These are phyloP conservation scores for Alternaria tenuissima DNA, from an alignment of 2,329 filamentous ascomycete species.

Conservation along the genomic window DNA sequence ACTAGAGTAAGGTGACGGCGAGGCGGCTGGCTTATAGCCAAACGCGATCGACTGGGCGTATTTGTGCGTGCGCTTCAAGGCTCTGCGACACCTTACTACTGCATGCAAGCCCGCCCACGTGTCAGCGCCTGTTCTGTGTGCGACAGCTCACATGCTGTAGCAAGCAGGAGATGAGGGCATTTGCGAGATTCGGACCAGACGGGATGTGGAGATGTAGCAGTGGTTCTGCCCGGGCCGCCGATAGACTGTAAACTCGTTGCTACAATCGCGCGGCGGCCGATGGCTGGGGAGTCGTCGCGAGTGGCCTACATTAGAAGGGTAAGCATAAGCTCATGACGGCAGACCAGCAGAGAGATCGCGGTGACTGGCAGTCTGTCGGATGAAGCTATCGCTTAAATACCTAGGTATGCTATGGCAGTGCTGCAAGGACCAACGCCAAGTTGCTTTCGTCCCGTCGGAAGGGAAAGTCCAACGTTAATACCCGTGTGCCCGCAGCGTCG, in stretches of 20 bases:
- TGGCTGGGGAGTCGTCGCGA: not conserved
- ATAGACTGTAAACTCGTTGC: slow-evolving; percentile 8
- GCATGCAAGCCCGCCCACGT: slow-evolving; percentile 28
- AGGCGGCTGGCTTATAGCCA: slow-evolving; percentile 21
- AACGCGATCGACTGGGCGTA: slow-evolving; percentile 10
- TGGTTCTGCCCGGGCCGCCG: slow-evolving; percentile 14
- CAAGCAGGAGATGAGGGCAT: not conserved
- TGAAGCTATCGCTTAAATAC: slow-evolving; percentile 15
- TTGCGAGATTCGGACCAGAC: slow-evolving; percentile 6
- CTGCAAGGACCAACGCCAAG: slow-evolving; percentile 20
- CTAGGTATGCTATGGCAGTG: not conserved
- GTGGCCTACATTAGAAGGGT: not conserved
- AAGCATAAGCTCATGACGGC: slow-evolving; percentile 11
- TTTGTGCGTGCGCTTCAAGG: slow-evolving; percentile 18
- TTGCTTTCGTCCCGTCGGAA: slow-evolving; percentile 9
- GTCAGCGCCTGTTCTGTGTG: slow-evolving; percentile 21
- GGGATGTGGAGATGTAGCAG: slow-evolving; percentile 11
- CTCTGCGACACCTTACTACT: slow-evolving; percentile 22
- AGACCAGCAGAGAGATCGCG: slow-evolving; percentile 6
- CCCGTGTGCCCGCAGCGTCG: slow-evolving; percentile 20
- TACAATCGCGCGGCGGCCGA: not conserved
- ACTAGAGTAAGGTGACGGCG: slow-evolving; percentile 11
- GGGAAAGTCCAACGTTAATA: slow-evolving; percentile 21
- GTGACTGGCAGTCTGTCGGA: slow-evolving; percentile 9
- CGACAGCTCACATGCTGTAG: slow-evolving; percentile 17